phyloP scores from a whole-genome alignment of 345 rosid species.

The Cochlearia excelsa region DNA sequence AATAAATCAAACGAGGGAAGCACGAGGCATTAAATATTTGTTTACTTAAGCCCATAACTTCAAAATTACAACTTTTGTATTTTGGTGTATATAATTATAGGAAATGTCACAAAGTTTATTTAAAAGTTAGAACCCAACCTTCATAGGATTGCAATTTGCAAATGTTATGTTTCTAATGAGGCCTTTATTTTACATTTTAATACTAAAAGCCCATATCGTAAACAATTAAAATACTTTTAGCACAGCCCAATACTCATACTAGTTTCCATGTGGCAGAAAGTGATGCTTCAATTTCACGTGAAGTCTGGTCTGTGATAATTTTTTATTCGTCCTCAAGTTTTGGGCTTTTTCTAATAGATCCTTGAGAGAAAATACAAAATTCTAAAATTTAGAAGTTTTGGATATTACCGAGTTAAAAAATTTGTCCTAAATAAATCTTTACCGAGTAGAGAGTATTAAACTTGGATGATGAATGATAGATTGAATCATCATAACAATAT shows the following conservation, averaged over 20 bases:
- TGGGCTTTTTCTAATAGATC: slow-evolving; percentile 3
- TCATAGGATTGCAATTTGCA: slow-evolving; percentile 7
- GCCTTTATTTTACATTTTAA: background rate
- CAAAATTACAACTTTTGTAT: background rate
- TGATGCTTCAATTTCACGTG: slow-evolving; percentile 6
- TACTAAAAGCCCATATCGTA: background rate
- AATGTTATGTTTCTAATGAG: background rate
- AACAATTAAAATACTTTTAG: no score
- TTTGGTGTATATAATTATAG: background rate
- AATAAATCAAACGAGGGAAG: slow-evolving; percentile 34
- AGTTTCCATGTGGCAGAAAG: slow-evolving; percentile 17
- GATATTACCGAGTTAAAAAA: no score
- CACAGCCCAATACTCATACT: background rate
- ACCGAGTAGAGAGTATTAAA: no score
- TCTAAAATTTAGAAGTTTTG: no score
- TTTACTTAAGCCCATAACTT: background rate
- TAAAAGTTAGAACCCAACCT: background rate
- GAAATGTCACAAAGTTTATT: background rate
- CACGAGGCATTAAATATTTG: slow-evolving; percentile 25
- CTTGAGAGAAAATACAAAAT: no score
- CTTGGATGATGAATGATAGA: no score
- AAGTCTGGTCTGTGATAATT: slow-evolving; percentile 14
- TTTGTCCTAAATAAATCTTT: no score
- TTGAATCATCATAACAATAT: no score
- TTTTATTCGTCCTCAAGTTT: slow-evolving; percentile 11